phyloP scores from a whole-genome alignment of 306 rosid species.

The Canavalia ensiformis region DNA sequence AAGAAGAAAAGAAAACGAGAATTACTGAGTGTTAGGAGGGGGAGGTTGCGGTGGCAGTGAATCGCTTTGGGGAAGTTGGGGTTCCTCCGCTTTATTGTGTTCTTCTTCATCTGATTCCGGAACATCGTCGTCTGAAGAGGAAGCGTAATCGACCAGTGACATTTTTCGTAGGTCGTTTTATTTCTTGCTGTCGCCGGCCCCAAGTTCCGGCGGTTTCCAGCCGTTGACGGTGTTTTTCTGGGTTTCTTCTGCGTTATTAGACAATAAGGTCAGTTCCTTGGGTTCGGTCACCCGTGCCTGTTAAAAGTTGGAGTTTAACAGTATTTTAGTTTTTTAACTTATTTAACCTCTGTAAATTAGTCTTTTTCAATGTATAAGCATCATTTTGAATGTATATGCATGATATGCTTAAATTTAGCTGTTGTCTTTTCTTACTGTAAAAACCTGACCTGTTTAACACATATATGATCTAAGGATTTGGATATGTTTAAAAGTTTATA shows the following conservation, averaged over 20 bases:
- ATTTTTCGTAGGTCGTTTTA: conserved; percentile 43
- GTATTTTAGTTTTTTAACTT: too few species aligned
- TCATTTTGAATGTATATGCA: too few species aligned
- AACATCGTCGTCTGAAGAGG: conserved; percentile 87
- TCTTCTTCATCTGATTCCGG: conserved; percentile 56
- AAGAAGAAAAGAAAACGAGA: not conserved
- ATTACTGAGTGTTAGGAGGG: conserved; percentile 57
- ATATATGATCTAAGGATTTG: too few species aligned
- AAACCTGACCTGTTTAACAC: too few species aligned
- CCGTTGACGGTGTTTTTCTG: not conserved
- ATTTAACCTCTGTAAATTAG: too few species aligned
- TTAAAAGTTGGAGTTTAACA: too few species aligned
- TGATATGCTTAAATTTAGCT: too few species aligned
- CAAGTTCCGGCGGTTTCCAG: not conserved
- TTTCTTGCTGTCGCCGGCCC: conserved; percentile 12
- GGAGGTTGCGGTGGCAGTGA: conserved; percentile 47
- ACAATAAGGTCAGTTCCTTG: not conserved
- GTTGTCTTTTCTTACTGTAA: too few species aligned
- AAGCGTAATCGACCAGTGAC: conserved; percentile 94
- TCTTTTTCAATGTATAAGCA: too few species aligned
- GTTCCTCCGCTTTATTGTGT: conserved; percentile 35
- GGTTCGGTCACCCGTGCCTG: not conserved
- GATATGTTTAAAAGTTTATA: too few species aligned
- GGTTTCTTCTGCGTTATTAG: not conserved
- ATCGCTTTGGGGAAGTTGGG: conserved; percentile 33